These are phyloP conservation scores for Pestalotiopsis sp. DNA, from an alignment of 2,329 filamentous ascomycete genomes.

Conservation along the genomic window DNA sequence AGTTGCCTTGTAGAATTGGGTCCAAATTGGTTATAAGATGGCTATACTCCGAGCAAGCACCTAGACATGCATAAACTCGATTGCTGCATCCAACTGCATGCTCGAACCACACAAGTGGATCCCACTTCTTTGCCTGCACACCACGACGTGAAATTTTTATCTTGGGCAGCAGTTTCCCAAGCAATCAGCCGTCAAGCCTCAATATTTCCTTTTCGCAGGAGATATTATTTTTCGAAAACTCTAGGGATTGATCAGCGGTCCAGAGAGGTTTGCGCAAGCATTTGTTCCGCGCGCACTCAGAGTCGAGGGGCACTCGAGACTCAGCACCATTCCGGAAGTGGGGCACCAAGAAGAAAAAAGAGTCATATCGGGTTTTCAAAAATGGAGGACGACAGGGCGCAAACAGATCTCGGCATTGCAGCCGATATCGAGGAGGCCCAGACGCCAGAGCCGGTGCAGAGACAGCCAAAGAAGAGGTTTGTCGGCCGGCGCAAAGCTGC, in stretches of 20 bases:
- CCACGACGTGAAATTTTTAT: constrained; percentile 5
- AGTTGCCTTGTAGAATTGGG: neutral
- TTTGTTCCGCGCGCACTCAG: neutral
- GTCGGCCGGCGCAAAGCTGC: constrained; percentile 80
- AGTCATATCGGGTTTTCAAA: neutral
- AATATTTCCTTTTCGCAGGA: neutral
- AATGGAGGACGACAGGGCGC: constrained; percentile 78
- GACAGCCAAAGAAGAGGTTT: constrained; percentile 88
- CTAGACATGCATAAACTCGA: neutral
- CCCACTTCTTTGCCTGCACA: constrained; percentile 4
- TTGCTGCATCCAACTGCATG: neutral
- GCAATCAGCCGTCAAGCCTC: neutral
- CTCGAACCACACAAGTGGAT: neutral
- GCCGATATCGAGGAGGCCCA: constrained; percentile 63
- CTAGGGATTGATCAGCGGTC: neutral
- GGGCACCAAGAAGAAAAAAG: neutral
- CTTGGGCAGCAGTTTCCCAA: neutral
- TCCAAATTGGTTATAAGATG: neutral
- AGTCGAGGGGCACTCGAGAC: neutral
- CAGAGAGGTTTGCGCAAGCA: neutral
- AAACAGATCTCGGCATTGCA: constrained; percentile 71
- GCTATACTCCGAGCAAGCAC: neutral
- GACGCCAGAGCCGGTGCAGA: constrained; percentile 39
- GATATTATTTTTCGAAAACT: neutral
- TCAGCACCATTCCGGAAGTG: neutral